Conservation (phyloP, 2,329 filamentous ascomycete species). For the Diaporthe capsici region DNA sequence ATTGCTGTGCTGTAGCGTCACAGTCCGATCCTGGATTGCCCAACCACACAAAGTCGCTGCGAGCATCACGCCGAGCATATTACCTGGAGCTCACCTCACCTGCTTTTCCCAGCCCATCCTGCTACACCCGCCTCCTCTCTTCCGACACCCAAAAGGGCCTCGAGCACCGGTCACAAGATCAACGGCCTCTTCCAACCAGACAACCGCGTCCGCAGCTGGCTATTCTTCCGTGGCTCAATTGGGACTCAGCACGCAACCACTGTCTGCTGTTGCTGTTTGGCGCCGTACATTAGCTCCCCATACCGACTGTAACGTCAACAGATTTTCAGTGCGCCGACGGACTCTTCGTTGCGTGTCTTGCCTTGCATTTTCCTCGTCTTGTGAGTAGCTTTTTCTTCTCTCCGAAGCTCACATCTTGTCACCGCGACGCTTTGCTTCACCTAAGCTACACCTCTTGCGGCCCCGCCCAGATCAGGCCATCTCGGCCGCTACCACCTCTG, state of each 20-base stretch:
- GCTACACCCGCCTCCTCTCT: constrained; percentile 30
- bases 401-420: background rate
- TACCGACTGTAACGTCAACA: background rate
- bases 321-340: background rate
- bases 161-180: constrained; percentile 22
- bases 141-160: constrained; percentile 22
- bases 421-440: background rate
- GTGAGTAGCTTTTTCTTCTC: background rate
- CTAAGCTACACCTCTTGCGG: background rate
- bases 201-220: background rate
- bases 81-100: constrained; percentile 36
- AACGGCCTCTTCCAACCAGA: constrained; percentile 5
- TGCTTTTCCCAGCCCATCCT: constrained; percentile 25
- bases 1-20: constrained; percentile 29
- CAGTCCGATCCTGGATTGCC: constrained; percentile 33
- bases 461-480: constrained; percentile 6
- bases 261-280: background rate
- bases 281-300: constrained; percentile 1
- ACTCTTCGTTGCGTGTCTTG: background rate
- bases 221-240: constrained; percentile 16
- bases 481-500: background rate
- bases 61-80: constrained; percentile 37
- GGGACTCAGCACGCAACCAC: background rate
- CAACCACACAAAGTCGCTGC: constrained; percentile 36
- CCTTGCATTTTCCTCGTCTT: background rate